Base-by-base conservation (phyloP, 2,329 filamentous ascomycete species). In the Clonostachys byssicola region DNA sequence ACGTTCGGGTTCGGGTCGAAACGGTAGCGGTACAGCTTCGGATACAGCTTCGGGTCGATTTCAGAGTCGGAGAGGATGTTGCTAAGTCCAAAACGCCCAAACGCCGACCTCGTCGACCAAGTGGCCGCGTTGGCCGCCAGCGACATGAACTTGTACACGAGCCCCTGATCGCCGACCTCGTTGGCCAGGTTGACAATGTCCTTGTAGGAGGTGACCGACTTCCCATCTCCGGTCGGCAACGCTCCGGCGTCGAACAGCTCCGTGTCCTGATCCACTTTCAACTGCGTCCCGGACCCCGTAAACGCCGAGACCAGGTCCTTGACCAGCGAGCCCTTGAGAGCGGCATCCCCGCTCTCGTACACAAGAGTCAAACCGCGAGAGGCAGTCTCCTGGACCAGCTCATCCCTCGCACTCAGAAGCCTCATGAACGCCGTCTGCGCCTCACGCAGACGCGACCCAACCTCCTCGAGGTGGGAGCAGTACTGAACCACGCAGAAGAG, bases 131-230 rank as follows among this genome's bases (percentile, higher is more conserved):
- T 96, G 2, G 91, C 90, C 4, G 94, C 94, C 55, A 99, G 77
- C 1, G 92, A 92, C 94, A 99, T 99, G 70, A 99, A 97, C 51
- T 92, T 90, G 72, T 99, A 99, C 2, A 97, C 89, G n/a, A 99
- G 74, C 56, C 88, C 92, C 49, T 94, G 92, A 59, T 99, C 92
- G 12, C 94, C 94, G 34, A 96, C 92, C 68, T 99, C 94, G 40
- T 92, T 89, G n/a, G 94, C 94, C 43, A 99, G 74, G 55, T 79
- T 94, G 65, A 99, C 88, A 54, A 99, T 97, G 60, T 99, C 94
- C 62, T 95, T 96, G 72, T 99, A 99, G 0, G 92, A 97, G 0
- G 90, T 96, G 47, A 97, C 81, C 0, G 91, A 91, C 54, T 80
- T 89, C 8, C 91, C 91, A 53, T 96, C 90, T 5, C 92, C 90